Percentiles rank a stretch among this genome's conserved stretches.
phyloP scores from a whole-genome alignment of 306 rosid species.

The Quercus bicolor region DNA sequence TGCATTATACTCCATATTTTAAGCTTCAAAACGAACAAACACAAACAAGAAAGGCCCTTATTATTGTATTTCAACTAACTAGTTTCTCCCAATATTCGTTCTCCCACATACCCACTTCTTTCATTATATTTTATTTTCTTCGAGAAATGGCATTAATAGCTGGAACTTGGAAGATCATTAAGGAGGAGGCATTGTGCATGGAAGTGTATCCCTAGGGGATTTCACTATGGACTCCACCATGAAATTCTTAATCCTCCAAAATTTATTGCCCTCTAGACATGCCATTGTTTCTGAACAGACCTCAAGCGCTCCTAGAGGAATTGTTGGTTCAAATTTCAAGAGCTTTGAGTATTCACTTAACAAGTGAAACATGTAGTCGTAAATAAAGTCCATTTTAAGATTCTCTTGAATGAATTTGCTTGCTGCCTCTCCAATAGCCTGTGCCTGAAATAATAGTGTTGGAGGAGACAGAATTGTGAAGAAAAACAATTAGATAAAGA shows the following conservation, averaged over 20 bases:
- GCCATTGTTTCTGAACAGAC: conserved; percentile 32
- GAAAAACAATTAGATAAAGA: too few relatives aligned
- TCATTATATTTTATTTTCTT: not conserved
- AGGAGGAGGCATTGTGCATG: conserved; percentile 43
- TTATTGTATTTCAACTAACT: too few relatives aligned
- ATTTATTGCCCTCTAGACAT: conserved; percentile 11
- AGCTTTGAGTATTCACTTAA: conserved; percentile 38
- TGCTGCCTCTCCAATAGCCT: conserved; percentile 33
- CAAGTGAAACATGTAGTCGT: conserved; percentile 47
- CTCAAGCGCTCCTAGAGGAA: conserved; percentile 37
- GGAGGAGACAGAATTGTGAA: too few relatives aligned
- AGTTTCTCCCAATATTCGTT: too few relatives aligned
- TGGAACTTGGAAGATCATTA: conserved; percentile 8
- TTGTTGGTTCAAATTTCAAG: conserved; percentile 33
- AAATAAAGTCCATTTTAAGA: conserved; percentile 42
- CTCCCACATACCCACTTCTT: conserved; percentile 8
- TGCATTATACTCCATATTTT: too few relatives aligned
- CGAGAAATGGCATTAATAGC: conserved; percentile 4
- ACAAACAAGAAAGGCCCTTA: too few relatives aligned
- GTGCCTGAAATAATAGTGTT: conserved; percentile 3
- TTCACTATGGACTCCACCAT: conserved; percentile 32
- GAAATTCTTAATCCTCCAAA: not conserved
- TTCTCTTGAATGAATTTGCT: conserved; percentile 26
- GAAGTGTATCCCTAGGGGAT: conserved; percentile 35
- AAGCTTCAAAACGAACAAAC: too few relatives aligned